Conservation (phyloP, 108 stramenopile species). For the Nitzschia putrida region DNA sequence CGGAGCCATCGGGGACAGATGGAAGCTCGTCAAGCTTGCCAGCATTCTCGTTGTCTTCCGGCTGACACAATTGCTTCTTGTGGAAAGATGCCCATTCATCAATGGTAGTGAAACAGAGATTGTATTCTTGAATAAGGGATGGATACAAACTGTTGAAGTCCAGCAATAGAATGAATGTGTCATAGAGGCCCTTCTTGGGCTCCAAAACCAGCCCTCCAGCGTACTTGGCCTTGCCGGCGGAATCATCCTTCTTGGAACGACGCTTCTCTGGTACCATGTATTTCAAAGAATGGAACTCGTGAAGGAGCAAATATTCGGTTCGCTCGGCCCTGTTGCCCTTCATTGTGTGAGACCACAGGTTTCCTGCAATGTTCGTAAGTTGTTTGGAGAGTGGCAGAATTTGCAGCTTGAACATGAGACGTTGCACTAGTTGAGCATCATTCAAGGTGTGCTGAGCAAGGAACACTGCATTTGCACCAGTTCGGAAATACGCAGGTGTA, state of each 20-base stretch:
- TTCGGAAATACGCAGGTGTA: slow-evolving; percentile 83
- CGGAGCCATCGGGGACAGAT: slow-evolving; percentile 83
- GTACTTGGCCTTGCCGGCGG: slow-evolving; percentile 86
- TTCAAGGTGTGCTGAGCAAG: slow-evolving; percentile 87
- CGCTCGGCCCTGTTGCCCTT: slow-evolving; percentile 98
- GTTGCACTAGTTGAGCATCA: slow-evolving; percentile 93
- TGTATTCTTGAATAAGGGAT: slow-evolving; percentile 99
- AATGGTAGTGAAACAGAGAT: slow-evolving; percentile 98
- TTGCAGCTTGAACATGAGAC: slow-evolving; percentile 93
- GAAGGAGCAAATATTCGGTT: slow-evolving; percentile 96
- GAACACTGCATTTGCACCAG: slow-evolving; percentile 68
- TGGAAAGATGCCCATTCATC: slow-evolving; percentile 77
- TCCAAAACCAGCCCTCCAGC: slow-evolving; percentile 98
- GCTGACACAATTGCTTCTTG: slow-evolving; percentile 12
- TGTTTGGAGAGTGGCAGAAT: slow-evolving; percentile 96
- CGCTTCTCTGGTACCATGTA: slow-evolving; percentile 92
- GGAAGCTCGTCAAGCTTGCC: slow-evolving; percentile 62
- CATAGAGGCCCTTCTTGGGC: slow-evolving; percentile 99
- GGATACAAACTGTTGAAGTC: slow-evolving; percentile 99
- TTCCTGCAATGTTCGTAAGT: slow-evolving; percentile 95
- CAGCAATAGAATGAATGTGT: slow-evolving; percentile 96
- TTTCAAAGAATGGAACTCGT: slow-evolving; percentile 97
- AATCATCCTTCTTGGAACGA: slow-evolving; percentile 49
- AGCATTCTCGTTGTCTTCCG: slow-evolving; percentile 32
- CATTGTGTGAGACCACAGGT: slow-evolving; percentile 94